phyloP scores from a whole-genome alignment of 345 rosid species.

The Zanthoxylum bungeanum region DNA sequence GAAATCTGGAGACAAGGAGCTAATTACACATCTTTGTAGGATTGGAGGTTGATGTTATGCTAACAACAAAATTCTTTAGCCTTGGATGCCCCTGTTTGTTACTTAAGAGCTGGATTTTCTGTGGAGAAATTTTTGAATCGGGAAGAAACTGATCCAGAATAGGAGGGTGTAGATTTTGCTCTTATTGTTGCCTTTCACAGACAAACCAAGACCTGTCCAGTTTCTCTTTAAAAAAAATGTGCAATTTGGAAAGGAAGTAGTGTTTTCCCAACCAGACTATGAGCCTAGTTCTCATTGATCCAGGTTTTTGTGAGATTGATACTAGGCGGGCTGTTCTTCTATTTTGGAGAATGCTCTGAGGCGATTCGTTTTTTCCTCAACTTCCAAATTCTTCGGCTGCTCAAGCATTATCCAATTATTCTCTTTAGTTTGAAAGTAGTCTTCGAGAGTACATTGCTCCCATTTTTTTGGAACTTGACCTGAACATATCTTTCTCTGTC shows the following conservation, averaged over 20 bases:
- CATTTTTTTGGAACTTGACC: not conserved
- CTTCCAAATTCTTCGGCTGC: not conserved
- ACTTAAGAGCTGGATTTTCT: not conserved
- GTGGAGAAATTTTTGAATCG: not conserved
- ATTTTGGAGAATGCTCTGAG: not conserved
- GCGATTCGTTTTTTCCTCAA: not conserved
- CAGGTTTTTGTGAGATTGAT: not conserved
- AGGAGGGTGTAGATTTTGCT: not conserved
- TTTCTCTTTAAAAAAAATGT: not conserved
- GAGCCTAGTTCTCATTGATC: not conserved
- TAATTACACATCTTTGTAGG: slow-evolving; percentile 28
- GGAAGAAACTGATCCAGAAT: not conserved
- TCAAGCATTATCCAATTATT: not conserved
- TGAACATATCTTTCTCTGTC: not conserved
- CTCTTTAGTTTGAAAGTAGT: not conserved
- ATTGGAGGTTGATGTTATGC: slow-evolving; percentile 18
- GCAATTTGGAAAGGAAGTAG: not conserved
- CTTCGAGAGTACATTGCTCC: not conserved
- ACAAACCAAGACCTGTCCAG: not conserved
- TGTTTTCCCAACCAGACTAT: not conserved
- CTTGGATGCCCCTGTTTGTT: not conserved
- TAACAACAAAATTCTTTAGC: not conserved
- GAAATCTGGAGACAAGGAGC: slow-evolving; percentile 44
- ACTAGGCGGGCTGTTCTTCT: not conserved
- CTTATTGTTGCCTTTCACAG: not conserved